Evolutionary conservation across 2,329 filamentous ascomycete genomes (phyloP).

Genomic region (Sarocladiaceae sp.): DNA sequence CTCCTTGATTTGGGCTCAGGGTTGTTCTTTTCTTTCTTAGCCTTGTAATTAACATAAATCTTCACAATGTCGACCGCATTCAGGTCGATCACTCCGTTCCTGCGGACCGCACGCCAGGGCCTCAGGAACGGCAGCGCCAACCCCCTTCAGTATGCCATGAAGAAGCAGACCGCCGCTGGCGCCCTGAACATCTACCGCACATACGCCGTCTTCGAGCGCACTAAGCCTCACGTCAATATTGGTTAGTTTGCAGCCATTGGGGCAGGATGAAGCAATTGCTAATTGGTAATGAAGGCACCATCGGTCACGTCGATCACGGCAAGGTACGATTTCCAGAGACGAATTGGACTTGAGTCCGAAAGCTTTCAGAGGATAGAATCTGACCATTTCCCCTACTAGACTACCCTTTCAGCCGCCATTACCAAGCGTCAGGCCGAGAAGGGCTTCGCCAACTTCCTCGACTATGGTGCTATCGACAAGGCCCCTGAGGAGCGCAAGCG

Average conservation of each 20-base stretch:
- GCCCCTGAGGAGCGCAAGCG: conserved; percentile 98
- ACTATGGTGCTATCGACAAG: conserved; percentile 98
- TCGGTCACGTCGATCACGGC: conserved; percentile 99
- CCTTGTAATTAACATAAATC: conserved; percentile 20
- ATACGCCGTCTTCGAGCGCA: conserved; percentile 75
- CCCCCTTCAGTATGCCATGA: conserved; percentile 69
- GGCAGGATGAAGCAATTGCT: conserved; percentile 10
- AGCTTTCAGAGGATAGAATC: no score
- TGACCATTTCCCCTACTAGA: no score
- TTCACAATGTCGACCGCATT: conserved; percentile 75
- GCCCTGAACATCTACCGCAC: conserved; percentile 62
- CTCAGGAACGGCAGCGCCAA: conserved; percentile 67
- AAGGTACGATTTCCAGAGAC: conserved; percentile 71
- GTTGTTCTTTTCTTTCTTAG: conserved; percentile 11
- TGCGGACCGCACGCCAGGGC: conserved; percentile 76
- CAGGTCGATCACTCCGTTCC: conserved; percentile 71
- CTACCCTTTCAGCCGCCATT: conserved; percentile 96
- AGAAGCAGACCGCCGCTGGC: conserved; percentile 57
- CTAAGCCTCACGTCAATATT: conserved; percentile 98
- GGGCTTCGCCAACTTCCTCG: conserved; percentile 89
- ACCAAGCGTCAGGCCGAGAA: conserved; percentile 97
- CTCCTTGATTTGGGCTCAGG: conserved; percentile 2
- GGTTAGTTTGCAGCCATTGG: conserved; percentile 47
- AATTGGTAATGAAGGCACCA: conserved; percentile 63
- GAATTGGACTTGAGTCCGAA: no score